Percentiles rank a stretch among this genome's conserved stretches.
These are phyloP conservation scores for Pelargonium australe DNA, from an alignment of 441 rosid genomes.

Conservation along the genomic window DNA sequence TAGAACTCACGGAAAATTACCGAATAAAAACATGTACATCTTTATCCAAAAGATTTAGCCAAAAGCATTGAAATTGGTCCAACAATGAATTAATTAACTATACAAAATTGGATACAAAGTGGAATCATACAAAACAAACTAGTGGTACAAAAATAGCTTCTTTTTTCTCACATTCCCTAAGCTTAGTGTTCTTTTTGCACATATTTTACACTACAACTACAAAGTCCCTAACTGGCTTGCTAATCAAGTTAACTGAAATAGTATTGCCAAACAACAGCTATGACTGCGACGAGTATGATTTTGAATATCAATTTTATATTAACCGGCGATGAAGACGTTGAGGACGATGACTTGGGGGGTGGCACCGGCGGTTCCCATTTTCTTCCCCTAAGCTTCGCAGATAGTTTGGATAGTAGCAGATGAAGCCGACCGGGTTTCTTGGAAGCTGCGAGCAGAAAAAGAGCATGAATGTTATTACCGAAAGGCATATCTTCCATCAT, in stretches of 20 bases:
- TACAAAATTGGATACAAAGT: not conserved
- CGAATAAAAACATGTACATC: too few species aligned
- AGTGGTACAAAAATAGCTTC: constrained; percentile 3
- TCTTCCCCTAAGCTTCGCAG: constrained; percentile 60
- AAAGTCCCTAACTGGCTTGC: constrained; percentile 6
- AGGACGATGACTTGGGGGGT: constrained; percentile 9
- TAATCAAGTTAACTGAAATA: constrained; percentile 24
- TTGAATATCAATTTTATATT: constrained; percentile 47
- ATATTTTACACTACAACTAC: constrained; percentile 19
- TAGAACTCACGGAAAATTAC: too few species aligned
- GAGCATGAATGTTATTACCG: not conserved
- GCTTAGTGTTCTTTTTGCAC: constrained; percentile 14
- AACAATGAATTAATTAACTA: not conserved
- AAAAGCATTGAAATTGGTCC: not conserved
- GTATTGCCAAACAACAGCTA: constrained; percentile 65
- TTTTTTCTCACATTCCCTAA: constrained; percentile 11
- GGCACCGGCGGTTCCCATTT: constrained; percentile 23
- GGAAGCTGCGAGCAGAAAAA: constrained; percentile 36
- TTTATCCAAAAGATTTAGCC: too few species aligned
- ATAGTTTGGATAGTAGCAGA: constrained; percentile 40
- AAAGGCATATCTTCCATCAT: not conserved
- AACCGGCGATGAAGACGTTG: constrained; percentile 32
- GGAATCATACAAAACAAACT: not conserved
- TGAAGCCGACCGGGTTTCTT: constrained; percentile 36
- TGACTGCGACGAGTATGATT: constrained; percentile 50